phyloP scores from a whole-genome alignment of 768 basidiomycete species.

The Lactifluus echinatus region DNA sequence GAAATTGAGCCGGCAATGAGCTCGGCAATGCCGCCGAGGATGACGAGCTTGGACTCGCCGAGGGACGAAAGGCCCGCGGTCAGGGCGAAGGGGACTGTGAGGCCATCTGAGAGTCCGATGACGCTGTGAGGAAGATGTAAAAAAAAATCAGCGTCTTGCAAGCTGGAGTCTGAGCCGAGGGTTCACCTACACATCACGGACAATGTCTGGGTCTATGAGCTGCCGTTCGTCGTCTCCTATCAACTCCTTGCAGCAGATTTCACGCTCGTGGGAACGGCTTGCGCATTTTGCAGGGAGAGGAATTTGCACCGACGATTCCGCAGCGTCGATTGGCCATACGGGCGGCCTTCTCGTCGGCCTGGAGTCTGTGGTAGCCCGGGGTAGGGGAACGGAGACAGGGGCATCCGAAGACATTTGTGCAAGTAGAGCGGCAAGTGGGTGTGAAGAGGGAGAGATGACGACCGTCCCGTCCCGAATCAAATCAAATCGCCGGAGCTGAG shows the following conservation, averaged over 20 bases:
- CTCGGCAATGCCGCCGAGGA: conserved; percentile 90
- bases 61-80: conserved; percentile 85
- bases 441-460: background rate
- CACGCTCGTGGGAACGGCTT: conserved; percentile 37
- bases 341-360: conserved; percentile 32
- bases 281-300: conserved; percentile 54
- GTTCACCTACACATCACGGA: conserved; percentile 70
- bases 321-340: conserved; percentile 54
- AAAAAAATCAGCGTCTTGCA: no score
- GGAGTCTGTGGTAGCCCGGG: background rate
- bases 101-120: conserved; percentile 84
- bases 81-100: conserved; percentile 88
- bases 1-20: conserved; percentile 94
- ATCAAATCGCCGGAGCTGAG: no score
- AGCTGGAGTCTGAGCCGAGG: background rate
- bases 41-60: conserved; percentile 85
- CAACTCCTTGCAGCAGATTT: conserved; percentile 83
- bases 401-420: background rate
- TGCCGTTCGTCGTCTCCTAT: conserved; percentile 71
- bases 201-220: conserved; percentile 77
- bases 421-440: background rate
- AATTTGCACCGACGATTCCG: conserved; percentile 31
- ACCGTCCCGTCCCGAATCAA: no score
- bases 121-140: conserved; percentile 40
- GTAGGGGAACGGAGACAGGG: conserved; percentile 6